A percentile compares a stretch with the other conserved stretches of the same genome.
Conservation (phyloP, 1,284 basidiomycete genomes). For the Omphalotus olearius region DNA sequence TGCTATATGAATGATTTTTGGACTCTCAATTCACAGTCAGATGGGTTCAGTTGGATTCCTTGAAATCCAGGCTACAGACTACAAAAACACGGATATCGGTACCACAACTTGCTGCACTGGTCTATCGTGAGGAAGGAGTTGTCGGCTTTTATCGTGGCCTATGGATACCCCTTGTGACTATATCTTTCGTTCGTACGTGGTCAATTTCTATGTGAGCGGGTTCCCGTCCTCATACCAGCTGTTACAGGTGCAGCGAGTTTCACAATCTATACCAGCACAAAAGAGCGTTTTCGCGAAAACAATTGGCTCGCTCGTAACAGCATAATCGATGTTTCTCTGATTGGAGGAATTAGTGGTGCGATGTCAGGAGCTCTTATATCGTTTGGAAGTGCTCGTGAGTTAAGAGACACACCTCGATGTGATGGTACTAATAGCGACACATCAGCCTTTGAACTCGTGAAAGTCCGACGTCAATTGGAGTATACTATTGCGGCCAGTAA, state of each 20-base stretch:
- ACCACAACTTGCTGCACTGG: slow-evolving; percentile 64
- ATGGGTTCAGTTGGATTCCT: slow-evolving; percentile 63
- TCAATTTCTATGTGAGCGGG: slow-evolving; percentile 7
- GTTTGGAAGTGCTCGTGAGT: slow-evolving; percentile 80
- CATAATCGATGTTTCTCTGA: slow-evolving; percentile 66
- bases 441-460: slow-evolving; percentile 91
- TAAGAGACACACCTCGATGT: slow-evolving; percentile 9
- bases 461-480: slow-evolving; percentile 91
- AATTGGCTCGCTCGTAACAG: slow-evolving; percentile 54
- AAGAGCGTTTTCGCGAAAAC: slow-evolving; percentile 70
- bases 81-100: slow-evolving; percentile 75
- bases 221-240: slow-evolving; percentile 5
- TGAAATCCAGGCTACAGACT: slow-evolving; percentile 89
- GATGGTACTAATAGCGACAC: slow-evolving; percentile 12
- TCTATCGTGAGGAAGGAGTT: slow-evolving; percentile 89
- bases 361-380: slow-evolving; percentile 82
- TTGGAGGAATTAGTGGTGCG: slow-evolving; percentile 77
- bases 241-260: slow-evolving; percentile 78
- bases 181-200: slow-evolving; percentile 85
- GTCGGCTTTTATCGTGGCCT: slow-evolving; percentile 88
- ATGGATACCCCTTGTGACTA: slow-evolving; percentile 93
- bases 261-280: slow-evolving; percentile 90
- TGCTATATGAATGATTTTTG: background rate
- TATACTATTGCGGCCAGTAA: slow-evolving; percentile 86
- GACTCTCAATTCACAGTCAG: background rate